Conservation (phyloP, 768 basidiomycete species). For the Tulasnella sp. region DNA sequence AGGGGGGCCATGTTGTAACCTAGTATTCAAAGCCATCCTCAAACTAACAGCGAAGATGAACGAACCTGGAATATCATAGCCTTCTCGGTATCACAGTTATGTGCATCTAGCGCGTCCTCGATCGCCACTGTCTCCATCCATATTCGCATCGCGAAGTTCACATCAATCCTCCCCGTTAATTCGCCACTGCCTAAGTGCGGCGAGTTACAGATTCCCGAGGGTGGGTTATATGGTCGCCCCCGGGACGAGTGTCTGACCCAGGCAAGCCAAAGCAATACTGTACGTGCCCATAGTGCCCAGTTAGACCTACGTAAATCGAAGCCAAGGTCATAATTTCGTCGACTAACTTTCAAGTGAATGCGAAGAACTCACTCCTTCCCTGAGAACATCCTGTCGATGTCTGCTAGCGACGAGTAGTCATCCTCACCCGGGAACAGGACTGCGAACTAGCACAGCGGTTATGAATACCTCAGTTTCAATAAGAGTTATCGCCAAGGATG, state of each 20-base stretch:
- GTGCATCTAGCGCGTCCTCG: slow-evolving; percentile 12
- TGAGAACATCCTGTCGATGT: neutral
- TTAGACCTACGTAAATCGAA: neutral
- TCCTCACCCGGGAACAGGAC: slow-evolving; percentile 15
- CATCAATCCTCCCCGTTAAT: neutral
- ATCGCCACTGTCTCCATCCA: slow-evolving; percentile 16
- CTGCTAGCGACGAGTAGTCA: neutral
- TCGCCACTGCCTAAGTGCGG: neutral
- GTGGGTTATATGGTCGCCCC: neutral
- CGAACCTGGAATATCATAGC: slow-evolving; percentile 10
- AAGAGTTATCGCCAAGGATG: too few relatives aligned
- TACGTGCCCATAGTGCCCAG: slow-evolving; percentile 6
- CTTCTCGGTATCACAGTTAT: slow-evolving; percentile 13
- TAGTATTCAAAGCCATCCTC: neutral
- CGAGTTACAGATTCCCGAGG: neutral
- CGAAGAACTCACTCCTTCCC: slow-evolving; percentile 11
- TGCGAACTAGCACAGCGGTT: neutral
- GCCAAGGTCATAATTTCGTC: neutral
- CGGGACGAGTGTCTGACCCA: neutral
- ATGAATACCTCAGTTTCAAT: neutral
- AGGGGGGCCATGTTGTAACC: too few relatives aligned
- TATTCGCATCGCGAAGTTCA: slow-evolving; percentile 11
- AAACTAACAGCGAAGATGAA: too few relatives aligned
- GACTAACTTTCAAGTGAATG: neutral
- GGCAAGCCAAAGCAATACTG: slow-evolving; percentile 9